Conservation (phyloP, 2,329 filamentous ascomycete species). For the Esteya vermicola region DNA sequence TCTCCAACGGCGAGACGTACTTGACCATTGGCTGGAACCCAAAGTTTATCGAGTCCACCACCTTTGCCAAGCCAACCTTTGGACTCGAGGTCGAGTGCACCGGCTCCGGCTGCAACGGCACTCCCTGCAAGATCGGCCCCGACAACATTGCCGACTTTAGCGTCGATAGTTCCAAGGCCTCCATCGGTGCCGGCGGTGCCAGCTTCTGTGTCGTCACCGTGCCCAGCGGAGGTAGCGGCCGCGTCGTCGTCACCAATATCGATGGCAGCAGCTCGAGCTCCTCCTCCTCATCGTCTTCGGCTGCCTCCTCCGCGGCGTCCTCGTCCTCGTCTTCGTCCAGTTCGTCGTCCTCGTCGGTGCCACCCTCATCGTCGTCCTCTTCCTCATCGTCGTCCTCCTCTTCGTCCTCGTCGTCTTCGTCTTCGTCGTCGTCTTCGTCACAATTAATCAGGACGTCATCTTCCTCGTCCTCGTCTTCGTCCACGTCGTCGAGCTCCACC, state of each 20-base stretch:
- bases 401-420: conserved; percentile 7
- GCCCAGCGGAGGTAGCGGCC: conserved; percentile 48
- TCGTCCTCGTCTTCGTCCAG: conserved; percentile 10
- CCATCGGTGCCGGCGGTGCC: conserved; percentile 51
- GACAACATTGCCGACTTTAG: conserved; percentile 37
- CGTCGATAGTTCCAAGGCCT: conserved; percentile 39
- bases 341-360: conserved; percentile 3
- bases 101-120: conserved; percentile 50
- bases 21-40: conserved; percentile 70
- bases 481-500: too few species aligned
- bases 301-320: conserved; percentile 13
- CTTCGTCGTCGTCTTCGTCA: conserved; percentile 1
- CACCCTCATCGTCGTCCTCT: neutral
- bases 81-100: conserved; percentile 60
- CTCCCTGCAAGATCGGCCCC: conserved; percentile 62
- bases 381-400: conserved; percentile 12
- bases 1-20: conserved; percentile 49
- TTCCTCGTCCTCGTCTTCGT: conserved; percentile 15
- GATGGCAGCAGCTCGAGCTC: conserved; percentile 19
- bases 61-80: conserved; percentile 47
- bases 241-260: conserved; percentile 46
- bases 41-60: conserved; percentile 44
- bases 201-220: conserved; percentile 68
- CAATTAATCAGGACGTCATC: conserved; percentile 9
- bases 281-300: conserved; percentile 16